These are phyloP conservation scores for Teunomyces aglyptinius DNA, from an alignment of 805 yeast genomes.

Conservation along the genomic window DNA sequence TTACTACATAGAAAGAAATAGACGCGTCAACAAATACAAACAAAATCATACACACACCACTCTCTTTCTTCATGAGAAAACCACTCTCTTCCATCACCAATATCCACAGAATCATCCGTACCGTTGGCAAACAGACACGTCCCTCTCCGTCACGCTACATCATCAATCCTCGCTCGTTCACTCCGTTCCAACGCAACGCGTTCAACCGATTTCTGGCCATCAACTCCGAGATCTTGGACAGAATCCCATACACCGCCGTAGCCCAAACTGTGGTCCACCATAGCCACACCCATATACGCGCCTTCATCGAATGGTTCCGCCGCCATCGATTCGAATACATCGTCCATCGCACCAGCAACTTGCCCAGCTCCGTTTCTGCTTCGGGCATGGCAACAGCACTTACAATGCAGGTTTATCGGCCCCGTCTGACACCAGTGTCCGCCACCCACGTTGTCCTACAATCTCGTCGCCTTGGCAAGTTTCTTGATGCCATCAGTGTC, in stretches of 20 bases:
- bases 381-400: background rate
- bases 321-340: constrained; percentile 8
- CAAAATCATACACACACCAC: background rate
- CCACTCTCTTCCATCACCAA: background rate
- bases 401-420: background rate
- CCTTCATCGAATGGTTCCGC: constrained; percentile 11
- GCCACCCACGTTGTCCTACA: constrained; percentile 5
- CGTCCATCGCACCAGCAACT: background rate
- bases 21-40: background rate
- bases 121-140: background rate
- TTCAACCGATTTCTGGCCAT: background rate
- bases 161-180: background rate
- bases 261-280: background rate
- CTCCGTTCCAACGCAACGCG: background rate
- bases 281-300: background rate
- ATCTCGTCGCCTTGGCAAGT: constrained; percentile 6
- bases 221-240: background rate
- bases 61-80: background rate
- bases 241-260: constrained; percentile 1
- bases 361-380: background rate
- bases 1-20: constrained; percentile 3
- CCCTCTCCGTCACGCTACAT: background rate
- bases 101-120: background rate
- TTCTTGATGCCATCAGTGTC: constrained; percentile 8
- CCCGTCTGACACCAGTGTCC: background rate